A percentile compares a stretch with the other conserved stretches of the same genome.
Conservation (phyloP, 1,284 basidiomycete genomes). For the Tremellales sp. region DNA sequence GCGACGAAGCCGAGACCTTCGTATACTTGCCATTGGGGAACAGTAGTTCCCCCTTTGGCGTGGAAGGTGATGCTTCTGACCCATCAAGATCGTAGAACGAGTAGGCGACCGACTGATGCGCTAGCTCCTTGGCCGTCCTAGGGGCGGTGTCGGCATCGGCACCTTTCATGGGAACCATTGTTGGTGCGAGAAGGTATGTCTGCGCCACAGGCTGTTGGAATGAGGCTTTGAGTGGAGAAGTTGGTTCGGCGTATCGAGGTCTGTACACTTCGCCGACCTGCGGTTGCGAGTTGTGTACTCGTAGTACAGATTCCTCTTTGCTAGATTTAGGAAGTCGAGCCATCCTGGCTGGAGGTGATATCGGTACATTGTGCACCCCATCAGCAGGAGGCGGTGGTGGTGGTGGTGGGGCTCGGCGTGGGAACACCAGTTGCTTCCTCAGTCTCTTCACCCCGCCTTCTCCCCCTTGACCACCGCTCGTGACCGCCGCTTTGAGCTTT, state of each 20-base stretch:
- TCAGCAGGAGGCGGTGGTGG: slow-evolving; percentile 20
- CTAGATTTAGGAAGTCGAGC: neutral
- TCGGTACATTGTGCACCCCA: slow-evolving; percentile 1
- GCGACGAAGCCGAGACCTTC: slow-evolving; percentile 26
- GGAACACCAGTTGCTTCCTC: slow-evolving; percentile 35
- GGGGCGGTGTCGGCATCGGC: slow-evolving; percentile 6
- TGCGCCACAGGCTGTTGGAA: neutral
- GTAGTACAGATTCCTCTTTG: neutral
- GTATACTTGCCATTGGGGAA: slow-evolving; percentile 28
- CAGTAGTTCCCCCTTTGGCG: slow-evolving; percentile 9
- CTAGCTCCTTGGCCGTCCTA: slow-evolving; percentile 19
- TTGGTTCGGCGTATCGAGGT: neutral
- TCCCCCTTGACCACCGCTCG: neutral
- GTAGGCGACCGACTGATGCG: slow-evolving; percentile 33
- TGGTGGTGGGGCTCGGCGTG: slow-evolving; percentile 31
- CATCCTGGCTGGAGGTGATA: neutral
- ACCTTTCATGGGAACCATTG: slow-evolving; percentile 27
- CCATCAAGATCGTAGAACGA: slow-evolving; percentile 39
- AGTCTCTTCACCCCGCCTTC: slow-evolving; percentile 17
- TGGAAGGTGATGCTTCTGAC: slow-evolving; percentile 15
- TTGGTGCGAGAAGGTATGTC: slow-evolving; percentile 6
- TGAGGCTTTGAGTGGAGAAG: neutral
- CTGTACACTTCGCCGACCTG: neutral
- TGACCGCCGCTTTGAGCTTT: slow-evolving; percentile 19
- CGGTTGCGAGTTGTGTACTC: neutral